phyloP scores from a whole-genome alignment of 2,329 filamentous ascomycete genomes.

The Elsinoe australis region DNA sequence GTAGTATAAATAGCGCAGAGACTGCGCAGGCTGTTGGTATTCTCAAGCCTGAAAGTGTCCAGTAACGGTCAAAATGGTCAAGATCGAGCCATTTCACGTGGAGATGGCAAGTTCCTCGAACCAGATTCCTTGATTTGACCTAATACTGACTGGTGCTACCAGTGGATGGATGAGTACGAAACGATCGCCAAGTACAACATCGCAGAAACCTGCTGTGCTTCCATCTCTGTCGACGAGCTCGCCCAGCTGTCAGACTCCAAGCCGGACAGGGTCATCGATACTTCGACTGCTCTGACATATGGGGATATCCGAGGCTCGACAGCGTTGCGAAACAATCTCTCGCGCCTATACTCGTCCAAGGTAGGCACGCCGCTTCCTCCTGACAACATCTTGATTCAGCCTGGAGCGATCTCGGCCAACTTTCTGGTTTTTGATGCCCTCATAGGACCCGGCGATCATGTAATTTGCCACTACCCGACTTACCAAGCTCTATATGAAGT shows the following conservation, averaged over 20 bases:
- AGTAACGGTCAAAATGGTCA: constrained; percentile 41
- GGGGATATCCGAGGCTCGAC: constrained; percentile 63
- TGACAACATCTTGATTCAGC: constrained; percentile 66
- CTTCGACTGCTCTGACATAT: constrained; percentile 59
- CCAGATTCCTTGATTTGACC: constrained; percentile 21
- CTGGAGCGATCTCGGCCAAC: constrained; percentile 79
- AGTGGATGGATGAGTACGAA: constrained; percentile 54
- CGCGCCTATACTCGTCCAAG: constrained; percentile 56
- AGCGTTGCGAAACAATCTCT: constrained; percentile 56
- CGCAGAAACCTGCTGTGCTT: constrained; percentile 70
- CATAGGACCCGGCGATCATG: constrained; percentile 67
- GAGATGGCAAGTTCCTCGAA: constrained; percentile 51
- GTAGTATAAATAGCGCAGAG: no score
- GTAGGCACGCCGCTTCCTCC: constrained; percentile 39
- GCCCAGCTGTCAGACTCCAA: constrained; percentile 50
- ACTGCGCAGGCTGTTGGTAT: not conserved
- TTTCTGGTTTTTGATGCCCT: constrained; percentile 69
- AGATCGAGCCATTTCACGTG: constrained; percentile 58
- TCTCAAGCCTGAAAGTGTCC: not conserved
- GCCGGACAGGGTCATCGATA: constrained; percentile 36
- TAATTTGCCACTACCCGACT: constrained; percentile 78
- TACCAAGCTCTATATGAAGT: constrained; percentile 79
- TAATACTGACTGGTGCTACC: constrained; percentile 24
- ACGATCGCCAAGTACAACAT: constrained; percentile 56
- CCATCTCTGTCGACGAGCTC: constrained; percentile 64